Base-by-base conservation (phyloP, 805 yeast genomes). In the Wickerhamiella domercqiae region DNA sequence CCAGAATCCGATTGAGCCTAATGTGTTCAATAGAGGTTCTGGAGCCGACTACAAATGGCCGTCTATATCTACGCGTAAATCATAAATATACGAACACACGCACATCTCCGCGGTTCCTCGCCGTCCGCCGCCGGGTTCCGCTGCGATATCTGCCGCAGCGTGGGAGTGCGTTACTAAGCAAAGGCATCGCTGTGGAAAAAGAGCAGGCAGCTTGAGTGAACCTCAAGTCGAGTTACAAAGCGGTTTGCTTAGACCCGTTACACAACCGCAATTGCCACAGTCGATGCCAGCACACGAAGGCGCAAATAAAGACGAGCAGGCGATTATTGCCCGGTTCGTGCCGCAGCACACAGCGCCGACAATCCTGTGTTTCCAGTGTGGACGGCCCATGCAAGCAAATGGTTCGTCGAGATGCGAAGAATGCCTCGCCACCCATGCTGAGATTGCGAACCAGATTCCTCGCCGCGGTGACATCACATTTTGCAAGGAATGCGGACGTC, bases 351-450 rank as follows among this genome's bases (percentile, higher is more conserved):
- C 57, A 38, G 69, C 66, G 15, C 93, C 95, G 17, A 78, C 93
- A 3, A 90, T 86, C 45, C 68, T 84, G 41, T 86, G 97, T 67
- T 84, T 90, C 60, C 78, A 79, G 73, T 86, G 97, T 76, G 97
- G 96, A 63, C 82, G 80, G 40, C 87, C 93, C 36, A 83, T 86
- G 79, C 87, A 81, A 56, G 90, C 95, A 32, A 80, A 93, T 22
- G 94, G 95, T 11, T 64, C 83, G 40, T 93, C 82, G 28, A 82
- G 83, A 86, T 86, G 97, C 63, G 76, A 79, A 64, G 96, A 86
- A 59, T 86, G 97, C 72, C 82, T 86, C 56, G 78, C 81, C 56
- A 63, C 83, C 51, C 79, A 79, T 2, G 93, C 84, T 32, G 97
- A 86, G 57, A 84, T 86, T 50, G 84, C 95, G 2, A 79, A 73